Evolutionary conservation across 495 filamentous ascomycete genomes (phyloP).

Genomic region (Talaromyces trachyspermus): DNA sequence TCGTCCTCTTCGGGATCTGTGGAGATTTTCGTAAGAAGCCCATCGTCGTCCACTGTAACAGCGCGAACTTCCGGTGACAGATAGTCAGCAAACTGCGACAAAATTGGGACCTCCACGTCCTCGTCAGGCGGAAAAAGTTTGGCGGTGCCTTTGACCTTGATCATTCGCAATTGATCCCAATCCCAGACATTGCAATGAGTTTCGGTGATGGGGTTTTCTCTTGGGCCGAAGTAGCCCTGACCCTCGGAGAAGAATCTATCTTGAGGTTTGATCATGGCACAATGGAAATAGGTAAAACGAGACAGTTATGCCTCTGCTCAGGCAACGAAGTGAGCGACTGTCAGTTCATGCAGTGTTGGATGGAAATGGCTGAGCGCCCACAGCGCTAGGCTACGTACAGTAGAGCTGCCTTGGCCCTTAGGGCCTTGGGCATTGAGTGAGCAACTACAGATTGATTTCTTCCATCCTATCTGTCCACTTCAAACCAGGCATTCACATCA

Average conservation of each 20-base stretch:
- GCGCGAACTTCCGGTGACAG: constrained; percentile 14
- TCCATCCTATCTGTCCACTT: too few relatives aligned
- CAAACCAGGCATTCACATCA: too few relatives aligned
- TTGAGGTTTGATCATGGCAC: background rate
- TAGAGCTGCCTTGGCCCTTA: too few relatives aligned
- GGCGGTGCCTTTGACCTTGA: constrained; percentile 20
- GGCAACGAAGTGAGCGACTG: too few relatives aligned
- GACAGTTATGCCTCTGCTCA: too few relatives aligned
- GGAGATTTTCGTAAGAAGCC: constrained; percentile 16
- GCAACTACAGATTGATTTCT: too few relatives aligned
- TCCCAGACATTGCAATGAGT: constrained; percentile 19
- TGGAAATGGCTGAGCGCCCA: too few relatives aligned
- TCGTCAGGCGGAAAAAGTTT: constrained; percentile 16
- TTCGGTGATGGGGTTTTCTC: constrained; percentile 10
- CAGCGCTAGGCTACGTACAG: too few relatives aligned
- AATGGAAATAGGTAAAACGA: background rate
- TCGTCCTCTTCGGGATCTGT: constrained; percentile 18
- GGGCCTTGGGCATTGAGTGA: too few relatives aligned
- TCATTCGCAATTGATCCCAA: constrained; percentile 13
- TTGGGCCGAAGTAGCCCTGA: constrained; percentile 12
- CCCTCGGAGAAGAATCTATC: constrained; percentile 11
- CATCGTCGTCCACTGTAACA: constrained; percentile 16
- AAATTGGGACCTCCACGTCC: constrained; percentile 10
- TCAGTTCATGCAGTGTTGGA: too few relatives aligned
- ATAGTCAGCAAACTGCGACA: constrained; percentile 14